Percentiles rank a stretch among this genome's conserved stretches.
Conservation (phyloP, 352 stramenopile genomes). For the Pythium myriotylum region DNA sequence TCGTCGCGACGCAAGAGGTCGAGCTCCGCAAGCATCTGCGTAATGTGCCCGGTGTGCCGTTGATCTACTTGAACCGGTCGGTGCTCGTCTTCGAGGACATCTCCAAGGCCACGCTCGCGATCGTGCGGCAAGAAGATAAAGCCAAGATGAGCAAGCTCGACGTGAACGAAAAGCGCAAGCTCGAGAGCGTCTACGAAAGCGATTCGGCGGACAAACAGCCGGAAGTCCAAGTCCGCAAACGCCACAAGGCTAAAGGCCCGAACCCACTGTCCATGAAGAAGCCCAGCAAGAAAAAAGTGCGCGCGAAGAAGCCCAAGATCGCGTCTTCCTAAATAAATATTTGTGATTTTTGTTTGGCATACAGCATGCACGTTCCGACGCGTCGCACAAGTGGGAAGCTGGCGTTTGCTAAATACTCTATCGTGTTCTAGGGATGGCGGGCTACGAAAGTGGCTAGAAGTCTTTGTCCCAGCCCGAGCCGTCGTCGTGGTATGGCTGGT, state of each 20-base stretch:
- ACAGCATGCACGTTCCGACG: conserved; percentile 16
- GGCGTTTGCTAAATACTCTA: neutral
- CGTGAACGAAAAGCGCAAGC: conserved; percentile 75
- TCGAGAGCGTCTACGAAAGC: conserved; percentile 46
- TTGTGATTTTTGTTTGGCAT: neutral
- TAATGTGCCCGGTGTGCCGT: conserved; percentile 65
- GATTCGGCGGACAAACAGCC: conserved; percentile 12
- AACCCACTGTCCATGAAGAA: conserved; percentile 86
- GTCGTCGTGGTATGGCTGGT: conserved; percentile 56
- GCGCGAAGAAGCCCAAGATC: conserved; percentile 72
- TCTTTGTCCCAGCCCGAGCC: conserved; percentile 80
- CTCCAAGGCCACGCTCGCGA: conserved; percentile 70
- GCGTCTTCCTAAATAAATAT: neutral
- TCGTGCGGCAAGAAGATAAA: conserved; percentile 82
- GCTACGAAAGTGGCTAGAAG: no score
- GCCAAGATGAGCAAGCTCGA: conserved; percentile 69
- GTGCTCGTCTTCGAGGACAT: conserved; percentile 89
- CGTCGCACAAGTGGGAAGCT: conserved; percentile 1
- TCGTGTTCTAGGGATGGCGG: no score
- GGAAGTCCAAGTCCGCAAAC: conserved; percentile 38
- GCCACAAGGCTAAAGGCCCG: conserved; percentile 64
- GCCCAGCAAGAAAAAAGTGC: conserved; percentile 74
- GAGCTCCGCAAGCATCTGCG: conserved; percentile 79
- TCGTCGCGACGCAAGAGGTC: conserved; percentile 86
- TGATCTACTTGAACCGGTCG: conserved; percentile 88